Conservation (phyloP, 345 rosid genomes). For the Luvunga scandens region DNA sequence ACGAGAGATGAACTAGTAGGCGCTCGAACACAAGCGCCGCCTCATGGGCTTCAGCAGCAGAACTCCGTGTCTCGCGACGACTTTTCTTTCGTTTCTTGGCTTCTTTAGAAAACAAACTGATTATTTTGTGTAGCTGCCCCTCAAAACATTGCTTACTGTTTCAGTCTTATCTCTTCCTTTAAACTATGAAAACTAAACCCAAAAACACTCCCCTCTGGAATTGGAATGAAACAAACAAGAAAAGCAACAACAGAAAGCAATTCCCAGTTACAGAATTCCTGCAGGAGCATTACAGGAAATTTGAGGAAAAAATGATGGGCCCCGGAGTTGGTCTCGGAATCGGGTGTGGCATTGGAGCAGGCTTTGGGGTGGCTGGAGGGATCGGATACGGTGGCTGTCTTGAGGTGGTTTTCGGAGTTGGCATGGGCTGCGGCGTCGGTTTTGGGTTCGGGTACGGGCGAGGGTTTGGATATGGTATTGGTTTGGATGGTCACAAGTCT, state of each 20-base stretch:
- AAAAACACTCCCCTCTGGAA: conserved; percentile 25
- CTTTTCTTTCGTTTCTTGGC: too few species aligned
- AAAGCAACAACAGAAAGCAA: conserved; percentile 18
- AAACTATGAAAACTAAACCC: conserved; percentile 30
- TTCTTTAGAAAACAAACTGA: too few species aligned
- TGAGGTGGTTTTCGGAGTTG: conserved; percentile 36
- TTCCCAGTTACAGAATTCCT: conserved; percentile 39
- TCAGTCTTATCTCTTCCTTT: neutral
- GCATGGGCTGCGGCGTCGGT: conserved; percentile 50
- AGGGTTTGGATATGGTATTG: conserved; percentile 41
- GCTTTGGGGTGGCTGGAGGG: conserved; percentile 45
- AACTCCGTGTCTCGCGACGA: too few species aligned
- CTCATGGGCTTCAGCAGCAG: too few species aligned
- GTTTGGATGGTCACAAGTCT: conserved; percentile 21
- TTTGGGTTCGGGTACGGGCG: conserved; percentile 43
- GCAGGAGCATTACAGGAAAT: conserved; percentile 24
- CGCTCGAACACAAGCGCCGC: too few species aligned
- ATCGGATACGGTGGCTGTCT: conserved; percentile 36
- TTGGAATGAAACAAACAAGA: conserved; percentile 17
- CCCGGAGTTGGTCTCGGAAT: conserved; percentile 47
- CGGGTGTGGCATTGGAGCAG: conserved; percentile 47
- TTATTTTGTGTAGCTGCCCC: neutral
- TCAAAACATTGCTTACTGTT: too few species aligned
- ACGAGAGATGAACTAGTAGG: too few species aligned
- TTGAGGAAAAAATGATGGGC: conserved; percentile 31